Conservation (phyloP, 176 grass and related monocot genomes). For the Lolium multiflorum region DNA sequence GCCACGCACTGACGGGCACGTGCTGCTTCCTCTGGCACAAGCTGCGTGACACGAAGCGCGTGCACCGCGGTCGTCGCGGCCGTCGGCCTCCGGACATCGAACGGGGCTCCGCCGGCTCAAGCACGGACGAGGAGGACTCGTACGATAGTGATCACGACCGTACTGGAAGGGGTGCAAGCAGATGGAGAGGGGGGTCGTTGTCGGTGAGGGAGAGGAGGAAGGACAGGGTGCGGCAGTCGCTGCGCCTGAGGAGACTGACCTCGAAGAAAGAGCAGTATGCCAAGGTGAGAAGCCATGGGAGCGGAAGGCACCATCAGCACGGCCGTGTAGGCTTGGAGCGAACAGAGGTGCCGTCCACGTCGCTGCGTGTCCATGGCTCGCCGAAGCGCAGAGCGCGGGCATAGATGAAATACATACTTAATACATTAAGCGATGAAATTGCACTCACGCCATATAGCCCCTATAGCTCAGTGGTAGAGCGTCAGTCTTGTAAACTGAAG, state of each 20-base stretch:
- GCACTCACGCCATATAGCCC: not conserved
- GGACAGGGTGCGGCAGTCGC: constrained; percentile 28
- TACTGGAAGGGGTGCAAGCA: not conserved
- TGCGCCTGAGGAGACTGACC: not conserved
- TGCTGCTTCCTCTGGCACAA: constrained; percentile 39
- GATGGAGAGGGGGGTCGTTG: not conserved
- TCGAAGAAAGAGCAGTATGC: not conserved
- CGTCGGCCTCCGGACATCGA: not conserved
- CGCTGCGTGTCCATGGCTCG: not conserved
- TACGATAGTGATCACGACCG: not conserved
- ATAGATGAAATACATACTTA: too few relatives aligned
- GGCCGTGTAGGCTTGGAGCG: not conserved
- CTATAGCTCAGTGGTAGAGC: constrained; percentile 98
- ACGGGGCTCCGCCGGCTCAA: not conserved
- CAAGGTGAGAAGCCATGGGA: not conserved
- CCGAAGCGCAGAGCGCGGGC: not conserved
- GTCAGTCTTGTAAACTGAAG: constrained; percentile 99
- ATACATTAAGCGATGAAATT: too few relatives aligned
- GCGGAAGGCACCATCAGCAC: not conserved
- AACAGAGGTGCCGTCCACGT: not conserved
- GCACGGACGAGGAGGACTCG: not conserved
- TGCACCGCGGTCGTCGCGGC: constrained; percentile 10
- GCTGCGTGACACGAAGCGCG: constrained; percentile 47
- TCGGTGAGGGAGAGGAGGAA: constrained; percentile 42
- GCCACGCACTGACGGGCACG: not conserved